Percentiles rank a stretch among this genome's conserved stretches.
These are phyloP conservation scores for Atkinsonella texensis DNA, from an alignment of 2,329 filamentous ascomycete genomes.

Conservation along the genomic window DNA sequence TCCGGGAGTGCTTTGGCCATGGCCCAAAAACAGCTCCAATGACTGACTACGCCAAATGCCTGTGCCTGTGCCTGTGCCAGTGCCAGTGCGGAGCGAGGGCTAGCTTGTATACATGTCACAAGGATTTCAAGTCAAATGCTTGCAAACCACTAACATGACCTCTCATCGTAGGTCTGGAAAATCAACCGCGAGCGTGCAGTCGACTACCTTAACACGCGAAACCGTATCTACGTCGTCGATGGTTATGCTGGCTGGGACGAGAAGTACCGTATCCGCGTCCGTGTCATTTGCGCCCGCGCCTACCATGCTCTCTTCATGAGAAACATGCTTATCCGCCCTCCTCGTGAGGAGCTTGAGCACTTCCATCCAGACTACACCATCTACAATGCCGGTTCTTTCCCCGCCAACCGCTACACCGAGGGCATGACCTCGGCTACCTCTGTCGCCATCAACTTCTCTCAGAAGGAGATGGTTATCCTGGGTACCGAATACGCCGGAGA, in stretches of 20 bases:
- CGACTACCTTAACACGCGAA: slow-evolving; percentile 98
- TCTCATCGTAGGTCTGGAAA: slow-evolving; percentile 72
- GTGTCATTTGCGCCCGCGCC: slow-evolving; percentile 94
- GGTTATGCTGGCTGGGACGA: slow-evolving; percentile 97
- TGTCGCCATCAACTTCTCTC: slow-evolving; percentile 96
- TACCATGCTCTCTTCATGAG: slow-evolving; percentile 99
- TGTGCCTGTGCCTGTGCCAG: too few relatives aligned
- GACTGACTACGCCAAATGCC: too few relatives aligned
- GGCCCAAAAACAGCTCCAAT: too few relatives aligned
- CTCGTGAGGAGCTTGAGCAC: slow-evolving; percentile 81
- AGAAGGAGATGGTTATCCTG: slow-evolving; percentile 99
- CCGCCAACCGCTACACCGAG: slow-evolving; percentile 93
- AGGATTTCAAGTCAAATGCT: background rate
- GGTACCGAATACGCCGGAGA: slow-evolving; percentile 92
- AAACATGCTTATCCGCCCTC: slow-evolving; percentile 98
- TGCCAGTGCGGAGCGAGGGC: too few relatives aligned
- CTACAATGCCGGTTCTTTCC: slow-evolving; percentile 98
- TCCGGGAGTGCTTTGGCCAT: background rate
- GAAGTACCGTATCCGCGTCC: slow-evolving; percentile 94
- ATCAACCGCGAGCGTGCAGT: slow-evolving; percentile 98
- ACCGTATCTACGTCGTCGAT: slow-evolving; percentile 97
- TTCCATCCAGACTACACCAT: slow-evolving; percentile 99
- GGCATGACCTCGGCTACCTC: slow-evolving; percentile 98
- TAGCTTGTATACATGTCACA: background rate
- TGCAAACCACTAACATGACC: slow-evolving; percentile 8